Evolutionary conservation across 2,329 filamentous ascomycete species (phyloP).

Genomic region (Elsinoe australis): DNA sequence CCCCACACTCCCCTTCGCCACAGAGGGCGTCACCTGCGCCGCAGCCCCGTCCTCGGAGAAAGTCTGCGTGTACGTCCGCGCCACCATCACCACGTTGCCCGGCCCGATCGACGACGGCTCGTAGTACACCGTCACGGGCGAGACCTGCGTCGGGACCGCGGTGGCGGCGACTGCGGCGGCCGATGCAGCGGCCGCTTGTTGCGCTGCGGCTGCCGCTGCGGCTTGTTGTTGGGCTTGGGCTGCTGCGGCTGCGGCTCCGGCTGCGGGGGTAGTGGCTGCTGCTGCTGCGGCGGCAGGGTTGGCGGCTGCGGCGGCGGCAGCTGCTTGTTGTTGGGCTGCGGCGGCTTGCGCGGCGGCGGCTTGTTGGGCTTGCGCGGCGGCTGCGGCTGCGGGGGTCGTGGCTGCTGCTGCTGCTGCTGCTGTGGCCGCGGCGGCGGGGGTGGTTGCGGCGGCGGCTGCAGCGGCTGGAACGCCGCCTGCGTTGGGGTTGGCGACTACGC

Average conservation of each 20-base stretch:
- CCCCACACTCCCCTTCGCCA: conserved; percentile 3
- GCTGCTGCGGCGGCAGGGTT: not conserved
- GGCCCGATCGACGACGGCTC: not conserved
- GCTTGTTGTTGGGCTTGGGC: not conserved
- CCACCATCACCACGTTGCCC: conserved; percentile 7
- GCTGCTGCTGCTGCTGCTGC: not conserved
- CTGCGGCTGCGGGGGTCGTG: not conserved
- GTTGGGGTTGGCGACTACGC: conserved; percentile 17
- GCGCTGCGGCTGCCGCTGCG: not conserved
- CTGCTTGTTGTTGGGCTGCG: not conserved
- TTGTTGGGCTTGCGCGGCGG: not conserved
- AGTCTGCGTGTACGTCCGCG: not conserved
- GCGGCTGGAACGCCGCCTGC: not conserved
- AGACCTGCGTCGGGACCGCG: not conserved
- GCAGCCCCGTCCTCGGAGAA: not conserved
- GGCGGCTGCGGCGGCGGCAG: not conserved
- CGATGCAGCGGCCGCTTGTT: not conserved
- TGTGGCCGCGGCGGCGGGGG: not conserved
- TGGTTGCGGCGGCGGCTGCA: not conserved
- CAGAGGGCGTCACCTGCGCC: not conserved
- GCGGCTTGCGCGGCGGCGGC: conserved; percentile 1
- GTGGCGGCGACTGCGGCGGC: not conserved
- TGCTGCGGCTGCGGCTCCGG: not conserved
- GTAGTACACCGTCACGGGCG: conserved; percentile 5
- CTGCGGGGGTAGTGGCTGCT: conserved; percentile 2